phyloP scores from a whole-genome alignment of 2,329 filamentous ascomycete species.

The Colletotrichum siamense region DNA sequence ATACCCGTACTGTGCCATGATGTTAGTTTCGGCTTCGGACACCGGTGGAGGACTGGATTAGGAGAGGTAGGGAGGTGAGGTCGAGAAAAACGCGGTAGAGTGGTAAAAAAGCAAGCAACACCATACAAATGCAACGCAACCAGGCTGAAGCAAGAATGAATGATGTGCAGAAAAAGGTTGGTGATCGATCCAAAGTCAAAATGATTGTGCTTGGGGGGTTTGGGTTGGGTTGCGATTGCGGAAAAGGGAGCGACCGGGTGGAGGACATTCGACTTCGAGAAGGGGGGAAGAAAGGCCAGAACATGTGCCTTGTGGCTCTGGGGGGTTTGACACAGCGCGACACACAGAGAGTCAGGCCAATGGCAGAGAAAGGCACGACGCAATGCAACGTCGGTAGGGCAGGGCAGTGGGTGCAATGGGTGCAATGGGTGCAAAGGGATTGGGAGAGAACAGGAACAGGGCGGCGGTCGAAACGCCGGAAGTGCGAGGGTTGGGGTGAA shows the following conservation, averaged over 20 bases:
- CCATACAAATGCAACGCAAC: conserved; percentile 16
- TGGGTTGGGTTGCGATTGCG: neutral
- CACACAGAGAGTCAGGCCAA: conserved; percentile 4
- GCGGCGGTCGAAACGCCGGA: conserved; percentile 24
- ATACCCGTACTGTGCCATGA: conserved; percentile 54
- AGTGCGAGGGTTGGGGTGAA: conserved; percentile 31
- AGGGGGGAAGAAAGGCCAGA: conserved; percentile 8
- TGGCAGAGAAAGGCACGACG: neutral
- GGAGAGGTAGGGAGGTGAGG: neutral
- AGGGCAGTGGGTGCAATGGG: neutral
- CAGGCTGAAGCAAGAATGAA: conserved; percentile 15
- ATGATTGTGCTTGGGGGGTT: neutral
- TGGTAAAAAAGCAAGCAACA: neutral
- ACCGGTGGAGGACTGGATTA: conserved; percentile 1
- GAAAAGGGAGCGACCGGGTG: neutral
- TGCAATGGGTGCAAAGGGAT: neutral
- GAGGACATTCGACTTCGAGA: conserved; percentile 18
- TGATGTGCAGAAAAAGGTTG: conserved; percentile 19
- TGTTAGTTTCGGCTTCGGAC: conserved; percentile 35
- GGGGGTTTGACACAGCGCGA: neutral
- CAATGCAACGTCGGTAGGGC: neutral
- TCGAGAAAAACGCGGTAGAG: neutral
- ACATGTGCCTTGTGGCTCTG: conserved; percentile 11
- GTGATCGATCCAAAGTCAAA: conserved; percentile 1
- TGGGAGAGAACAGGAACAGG: neutral